Evolutionary conservation across 2,329 filamentous ascomycete species (phyloP).

Genomic region (Onygenales sp.): DNA sequence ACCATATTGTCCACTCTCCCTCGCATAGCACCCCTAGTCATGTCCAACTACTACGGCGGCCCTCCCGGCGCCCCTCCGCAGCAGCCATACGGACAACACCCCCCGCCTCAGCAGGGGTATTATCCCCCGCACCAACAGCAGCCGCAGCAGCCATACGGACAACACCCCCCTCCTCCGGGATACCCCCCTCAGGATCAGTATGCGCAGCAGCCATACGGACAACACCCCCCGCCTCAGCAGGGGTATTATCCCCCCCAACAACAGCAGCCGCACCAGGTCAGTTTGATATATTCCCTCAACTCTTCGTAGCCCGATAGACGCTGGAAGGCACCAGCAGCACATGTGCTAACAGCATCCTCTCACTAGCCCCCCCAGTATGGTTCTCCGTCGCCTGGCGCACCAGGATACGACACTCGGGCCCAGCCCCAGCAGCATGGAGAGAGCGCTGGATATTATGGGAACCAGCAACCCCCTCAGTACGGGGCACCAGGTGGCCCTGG

Average conservation of each 20-base stretch:
- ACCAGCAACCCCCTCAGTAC: slow-evolving; percentile 7
- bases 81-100: slow-evolving; percentile 9
- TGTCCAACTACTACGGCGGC: too few relatives aligned
- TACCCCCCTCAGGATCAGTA: slow-evolving; percentile 7
- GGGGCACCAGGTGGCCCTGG: slow-evolving; percentile 8
- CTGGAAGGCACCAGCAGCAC: not conserved
- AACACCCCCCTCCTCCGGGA: too few relatives aligned
- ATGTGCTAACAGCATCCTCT: not conserved
- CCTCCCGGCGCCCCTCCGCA: too few relatives aligned
- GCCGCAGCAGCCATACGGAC: slow-evolving; percentile 12
- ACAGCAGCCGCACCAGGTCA: slow-evolving; percentile 15
- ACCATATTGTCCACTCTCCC: too few relatives aligned
- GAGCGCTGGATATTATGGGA: slow-evolving; percentile 24
- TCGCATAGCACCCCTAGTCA: too few relatives aligned
- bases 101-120: slow-evolving; percentile 6
- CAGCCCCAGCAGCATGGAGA: slow-evolving; percentile 22
- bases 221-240: slow-evolving; percentile 6
- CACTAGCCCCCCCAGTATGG: slow-evolving; percentile 9
- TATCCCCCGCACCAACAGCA: slow-evolving; percentile 12
- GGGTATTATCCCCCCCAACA: slow-evolving; percentile 13
- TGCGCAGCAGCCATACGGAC: slow-evolving; percentile 7
- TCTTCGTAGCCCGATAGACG: not conserved
- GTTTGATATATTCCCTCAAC: slow-evolving; percentile 4
- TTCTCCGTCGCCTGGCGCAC: slow-evolving; percentile 4
- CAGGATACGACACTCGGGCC: slow-evolving; percentile 18